Percentiles rank a stretch among this genome's conserved stretches.
Evolutionary conservation across 306 rosid genomes (phyloP).

Genomic region (Vachellia pachyceras): DNA sequence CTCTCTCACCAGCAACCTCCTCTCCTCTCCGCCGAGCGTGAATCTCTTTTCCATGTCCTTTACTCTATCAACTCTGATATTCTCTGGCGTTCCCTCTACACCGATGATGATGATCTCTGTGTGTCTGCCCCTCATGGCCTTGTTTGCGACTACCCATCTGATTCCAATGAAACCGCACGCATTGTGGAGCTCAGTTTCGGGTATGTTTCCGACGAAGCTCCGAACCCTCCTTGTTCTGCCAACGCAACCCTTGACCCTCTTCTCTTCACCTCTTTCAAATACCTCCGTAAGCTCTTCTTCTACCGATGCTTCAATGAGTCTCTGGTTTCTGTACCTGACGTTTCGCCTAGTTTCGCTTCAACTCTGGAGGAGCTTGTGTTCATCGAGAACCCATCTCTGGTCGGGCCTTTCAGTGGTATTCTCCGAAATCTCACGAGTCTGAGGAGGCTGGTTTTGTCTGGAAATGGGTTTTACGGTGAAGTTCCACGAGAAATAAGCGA

Average conservation of each 20-base stretch:
- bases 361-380: constrained; percentile 71
- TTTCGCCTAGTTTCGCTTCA: constrained; percentile 26
- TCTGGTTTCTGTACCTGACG: constrained; percentile 40
- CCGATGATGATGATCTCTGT: constrained; percentile 60
- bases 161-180: constrained; percentile 41
- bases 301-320: constrained; percentile 73
- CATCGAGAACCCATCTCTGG: constrained; percentile 66
- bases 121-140: constrained; percentile 72
- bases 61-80: constrained; percentile 64
- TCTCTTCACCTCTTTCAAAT: constrained; percentile 63
- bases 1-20: constrained; percentile 54
- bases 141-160: constrained; percentile 57
- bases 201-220: constrained; percentile 65
- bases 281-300: constrained; percentile 77
- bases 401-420: constrained; percentile 41
- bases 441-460: constrained; percentile 57
- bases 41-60: constrained; percentile 56
- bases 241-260: constrained; percentile 60
- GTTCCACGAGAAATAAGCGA: constrained; percentile 38
- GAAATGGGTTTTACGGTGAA: constrained; percentile 63
- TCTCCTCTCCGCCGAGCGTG: constrained; percentile 52
- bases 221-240: constrained; percentile 74
- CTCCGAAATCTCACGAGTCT: constrained; percentile 57
- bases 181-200: constrained; percentile 75
- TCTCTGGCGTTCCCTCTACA: constrained; percentile 71